A percentile compares a stretch with the other conserved stretches of the same genome.
Evolutionary conservation across 768 basidiomycete species (phyloP).

Genomic region (Agaricus sinodeliciosus): DNA sequence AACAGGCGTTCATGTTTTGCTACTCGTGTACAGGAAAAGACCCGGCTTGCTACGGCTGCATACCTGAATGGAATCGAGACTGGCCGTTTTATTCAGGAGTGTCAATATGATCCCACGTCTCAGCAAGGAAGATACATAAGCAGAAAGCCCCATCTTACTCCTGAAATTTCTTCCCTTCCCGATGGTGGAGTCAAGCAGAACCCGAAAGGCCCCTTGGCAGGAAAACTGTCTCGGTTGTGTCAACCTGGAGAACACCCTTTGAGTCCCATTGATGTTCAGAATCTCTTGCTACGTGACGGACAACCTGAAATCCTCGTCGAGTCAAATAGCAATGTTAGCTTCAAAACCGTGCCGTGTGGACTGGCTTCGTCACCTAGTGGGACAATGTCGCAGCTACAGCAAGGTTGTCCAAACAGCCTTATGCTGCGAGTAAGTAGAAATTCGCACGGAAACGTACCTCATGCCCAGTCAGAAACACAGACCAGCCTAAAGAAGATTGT

Average conservation of each 20-base stretch:
- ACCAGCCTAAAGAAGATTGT: not conserved
- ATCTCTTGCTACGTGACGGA: not conserved
- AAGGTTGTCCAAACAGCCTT: not conserved
- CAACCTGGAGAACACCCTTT: not conserved
- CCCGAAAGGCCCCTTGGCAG: not conserved
- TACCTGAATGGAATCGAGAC: not conserved
- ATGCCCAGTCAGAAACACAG: not conserved
- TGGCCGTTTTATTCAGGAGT: not conserved
- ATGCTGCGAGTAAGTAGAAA: not conserved
- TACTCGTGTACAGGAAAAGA: constrained; percentile 36
- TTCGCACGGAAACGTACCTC: not conserved
- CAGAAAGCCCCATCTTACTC: not conserved
- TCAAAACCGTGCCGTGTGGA: too few relatives aligned
- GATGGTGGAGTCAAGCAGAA: not conserved
- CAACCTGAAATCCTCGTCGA: not conserved
- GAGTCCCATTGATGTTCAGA: not conserved
- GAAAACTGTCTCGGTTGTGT: not conserved
- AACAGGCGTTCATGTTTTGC: constrained; percentile 32
- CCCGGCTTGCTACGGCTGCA: constrained; percentile 13
- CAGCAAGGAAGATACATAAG: not conserved
- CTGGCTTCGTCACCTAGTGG: not conserved
- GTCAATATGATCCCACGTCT: not conserved
- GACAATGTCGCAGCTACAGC: not conserved
- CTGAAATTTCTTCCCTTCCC: not conserved
- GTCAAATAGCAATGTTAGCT: not conserved